Conservation (phyloP, 2,329 filamentous ascomycete species). For the Fusarium floridanum region DNA sequence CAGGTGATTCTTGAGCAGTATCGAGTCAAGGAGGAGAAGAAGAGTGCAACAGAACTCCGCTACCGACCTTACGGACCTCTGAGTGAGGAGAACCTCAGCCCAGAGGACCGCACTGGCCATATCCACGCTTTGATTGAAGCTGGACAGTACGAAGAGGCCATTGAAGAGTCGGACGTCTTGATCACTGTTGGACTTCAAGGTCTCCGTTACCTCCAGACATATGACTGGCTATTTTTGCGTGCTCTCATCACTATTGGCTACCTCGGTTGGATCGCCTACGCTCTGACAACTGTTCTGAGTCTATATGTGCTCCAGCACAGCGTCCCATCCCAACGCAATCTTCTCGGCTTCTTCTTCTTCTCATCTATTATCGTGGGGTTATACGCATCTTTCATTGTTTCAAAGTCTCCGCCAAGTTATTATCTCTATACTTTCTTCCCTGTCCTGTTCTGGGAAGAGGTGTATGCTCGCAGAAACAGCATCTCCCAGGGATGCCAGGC, state of each 20-base stretch:
- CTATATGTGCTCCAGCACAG: conserved; percentile 84
- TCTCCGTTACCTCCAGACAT: conserved; percentile 94
- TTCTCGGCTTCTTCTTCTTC: conserved; percentile 73
- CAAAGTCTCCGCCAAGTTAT: conserved; percentile 84
- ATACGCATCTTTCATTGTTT: conserved; percentile 83
- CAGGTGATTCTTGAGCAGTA: conserved; percentile 95
- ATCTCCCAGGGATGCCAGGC: conserved; percentile 74
- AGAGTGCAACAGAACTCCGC: conserved; percentile 79
- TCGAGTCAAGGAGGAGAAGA: conserved; percentile 89
- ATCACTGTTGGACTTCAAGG: conserved; percentile 84
- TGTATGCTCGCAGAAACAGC: conserved; percentile 81
- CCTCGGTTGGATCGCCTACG: conserved; percentile 94
- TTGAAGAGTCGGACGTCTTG: conserved; percentile 80
- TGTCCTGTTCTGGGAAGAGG: conserved; percentile 96
- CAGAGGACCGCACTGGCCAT: conserved; percentile 74
- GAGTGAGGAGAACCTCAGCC: conserved; percentile 70
- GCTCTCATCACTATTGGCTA: conserved; percentile 92
- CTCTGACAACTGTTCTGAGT: conserved; percentile 88
- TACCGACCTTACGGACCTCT: conserved; percentile 83
- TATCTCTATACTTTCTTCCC: conserved; percentile 95
- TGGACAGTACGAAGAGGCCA: conserved; percentile 80
- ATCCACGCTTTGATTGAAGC: conserved; percentile 77
- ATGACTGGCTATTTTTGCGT: conserved; percentile 96
- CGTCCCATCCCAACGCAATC: conserved; percentile 72
- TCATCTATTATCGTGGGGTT: conserved; percentile 80